Evolutionary conservation across 2,329 filamentous ascomycete genomes (phyloP).

Genomic region (Zymoseptoria pseudotritici): DNA sequence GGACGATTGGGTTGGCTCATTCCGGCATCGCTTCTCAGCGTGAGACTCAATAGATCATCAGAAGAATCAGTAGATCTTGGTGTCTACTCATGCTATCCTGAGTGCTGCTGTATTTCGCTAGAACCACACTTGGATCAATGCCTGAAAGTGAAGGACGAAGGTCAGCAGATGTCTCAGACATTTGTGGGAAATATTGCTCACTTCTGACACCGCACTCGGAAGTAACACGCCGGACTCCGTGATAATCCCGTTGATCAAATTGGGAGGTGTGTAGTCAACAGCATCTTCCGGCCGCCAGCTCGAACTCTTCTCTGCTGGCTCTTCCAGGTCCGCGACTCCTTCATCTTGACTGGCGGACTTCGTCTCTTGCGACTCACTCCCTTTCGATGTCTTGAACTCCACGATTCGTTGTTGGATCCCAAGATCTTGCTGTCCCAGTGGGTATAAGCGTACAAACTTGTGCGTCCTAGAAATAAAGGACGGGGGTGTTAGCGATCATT

Average conservation of each 20-base stretch:
- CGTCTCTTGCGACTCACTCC: conserved; percentile 14
- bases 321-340: conserved; percentile 27
- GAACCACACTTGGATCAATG: conserved; percentile 55
- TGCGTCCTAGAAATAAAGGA: conserved; percentile 45
- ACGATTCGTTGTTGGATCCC: conserved; percentile 72
- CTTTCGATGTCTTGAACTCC: conserved; percentile 56
- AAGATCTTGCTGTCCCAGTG: conserved; percentile 71
- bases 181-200: conserved; percentile 25
- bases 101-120: conserved; percentile 9
- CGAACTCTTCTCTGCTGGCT: conserved; percentile 9
- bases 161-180: too few species aligned
- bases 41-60: background rate
- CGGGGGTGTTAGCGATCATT: too few species aligned
- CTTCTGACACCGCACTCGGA: conserved; percentile 62
- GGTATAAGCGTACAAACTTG: conserved; percentile 88
- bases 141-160: too few species aligned
- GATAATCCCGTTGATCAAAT: conserved; percentile 64
- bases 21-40: background rate
- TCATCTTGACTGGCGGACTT: conserved; percentile 13
- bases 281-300: conserved; percentile 37
- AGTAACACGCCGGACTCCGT: conserved; percentile 68
- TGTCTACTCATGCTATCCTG: background rate
- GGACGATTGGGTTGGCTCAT: background rate
- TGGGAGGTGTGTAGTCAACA: conserved; percentile 60
- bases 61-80: background rate